Conservation (phyloP, 1,139 yeast species). For the Kodamaea derodonti region DNA sequence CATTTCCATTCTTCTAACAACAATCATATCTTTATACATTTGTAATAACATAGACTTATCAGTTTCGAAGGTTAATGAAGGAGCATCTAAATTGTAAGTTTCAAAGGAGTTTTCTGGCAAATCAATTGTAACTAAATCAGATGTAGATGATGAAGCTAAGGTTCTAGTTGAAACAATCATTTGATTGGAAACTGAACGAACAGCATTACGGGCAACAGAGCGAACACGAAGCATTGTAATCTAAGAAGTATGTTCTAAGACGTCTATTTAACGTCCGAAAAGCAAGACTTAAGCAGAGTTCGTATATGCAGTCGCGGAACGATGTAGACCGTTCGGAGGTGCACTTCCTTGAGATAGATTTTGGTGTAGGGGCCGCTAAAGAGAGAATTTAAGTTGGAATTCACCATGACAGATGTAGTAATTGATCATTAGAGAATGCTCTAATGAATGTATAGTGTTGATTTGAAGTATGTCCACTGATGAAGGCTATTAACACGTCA, state of each 20-base stretch:
- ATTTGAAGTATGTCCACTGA: no score
- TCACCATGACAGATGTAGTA: no score
- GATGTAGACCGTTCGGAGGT: not conserved
- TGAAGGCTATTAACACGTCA: no score
- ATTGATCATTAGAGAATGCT: no score
- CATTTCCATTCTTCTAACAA: slow-evolving; percentile 97
- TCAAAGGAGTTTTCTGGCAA: slow-evolving; percentile 82
- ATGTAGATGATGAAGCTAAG: slow-evolving; percentile 32
- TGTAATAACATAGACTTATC: slow-evolving; percentile 76
- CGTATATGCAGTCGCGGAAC: not conserved
- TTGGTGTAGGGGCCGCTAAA: no score
- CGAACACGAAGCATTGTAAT: slow-evolving; percentile 21
- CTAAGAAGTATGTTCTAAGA: no score
- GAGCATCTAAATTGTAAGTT: slow-evolving; percentile 76
- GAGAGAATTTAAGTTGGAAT: no score
- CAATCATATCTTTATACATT: slow-evolving; percentile 95
- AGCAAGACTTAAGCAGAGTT: no score
- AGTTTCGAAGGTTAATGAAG: slow-evolving; percentile 69
- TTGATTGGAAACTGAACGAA: slow-evolving; percentile 17
- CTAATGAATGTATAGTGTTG: no score
- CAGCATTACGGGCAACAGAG: slow-evolving; percentile 14
- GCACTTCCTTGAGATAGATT: no score
- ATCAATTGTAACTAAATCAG: slow-evolving; percentile 46
- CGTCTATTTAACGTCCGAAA: no score
- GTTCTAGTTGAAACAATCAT: slow-evolving; percentile 22